Evolutionary conservation across 306 rosid species (phyloP).

Genomic region (Lotus japonicus): DNA sequence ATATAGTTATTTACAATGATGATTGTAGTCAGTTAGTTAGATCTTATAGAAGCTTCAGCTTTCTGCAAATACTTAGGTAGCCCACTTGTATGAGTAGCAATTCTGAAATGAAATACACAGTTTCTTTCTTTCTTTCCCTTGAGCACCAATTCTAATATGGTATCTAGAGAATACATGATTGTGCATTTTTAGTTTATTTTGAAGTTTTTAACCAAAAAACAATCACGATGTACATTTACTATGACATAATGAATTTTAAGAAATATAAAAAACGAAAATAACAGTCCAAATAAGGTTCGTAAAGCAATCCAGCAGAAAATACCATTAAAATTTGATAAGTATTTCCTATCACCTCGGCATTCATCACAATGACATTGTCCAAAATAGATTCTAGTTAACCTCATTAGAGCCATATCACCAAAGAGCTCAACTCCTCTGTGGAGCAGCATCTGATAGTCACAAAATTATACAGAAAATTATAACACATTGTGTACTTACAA

Average conservation of each 20-base stretch:
- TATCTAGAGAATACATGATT: background rate
- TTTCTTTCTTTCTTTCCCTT: no score
- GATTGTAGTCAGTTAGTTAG: no score
- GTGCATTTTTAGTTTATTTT: background rate
- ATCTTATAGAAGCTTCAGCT: no score
- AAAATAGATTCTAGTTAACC: background rate
- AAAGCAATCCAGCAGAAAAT: conserved; percentile 14
- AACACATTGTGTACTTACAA: conserved; percentile 46
- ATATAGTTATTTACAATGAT: no score
- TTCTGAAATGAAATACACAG: no score
- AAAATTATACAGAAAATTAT: background rate
- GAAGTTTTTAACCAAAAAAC: background rate
- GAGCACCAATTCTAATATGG: no score
- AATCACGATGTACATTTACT: background rate
- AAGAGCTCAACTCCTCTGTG: background rate
- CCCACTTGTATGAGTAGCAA: no score
- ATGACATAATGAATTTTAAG: background rate
- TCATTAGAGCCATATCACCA: background rate
- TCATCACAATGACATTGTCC: conserved; percentile 4
- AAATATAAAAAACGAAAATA: background rate
- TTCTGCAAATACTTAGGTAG: no score
- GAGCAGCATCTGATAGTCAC: background rate
- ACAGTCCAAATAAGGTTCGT: conserved; percentile 3
- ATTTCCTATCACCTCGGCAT: background rate
- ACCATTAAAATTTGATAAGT: background rate